Conservation (phyloP, 2,329 filamentous ascomycete genomes). For the Ceratocystis diversiconidia region DNA sequence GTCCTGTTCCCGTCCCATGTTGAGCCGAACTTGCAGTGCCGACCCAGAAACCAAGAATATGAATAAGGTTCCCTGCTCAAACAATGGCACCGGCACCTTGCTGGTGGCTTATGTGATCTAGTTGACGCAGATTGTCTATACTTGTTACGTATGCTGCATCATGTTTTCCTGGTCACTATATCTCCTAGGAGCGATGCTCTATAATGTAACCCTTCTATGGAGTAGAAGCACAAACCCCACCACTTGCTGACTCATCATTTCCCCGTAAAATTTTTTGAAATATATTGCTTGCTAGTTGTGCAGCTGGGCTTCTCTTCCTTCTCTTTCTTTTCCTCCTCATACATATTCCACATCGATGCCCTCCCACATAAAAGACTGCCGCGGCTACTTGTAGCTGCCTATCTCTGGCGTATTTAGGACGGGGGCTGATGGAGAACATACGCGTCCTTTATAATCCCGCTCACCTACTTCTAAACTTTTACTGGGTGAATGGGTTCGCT, state of each 20-base stretch:
- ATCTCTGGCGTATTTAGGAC: conserved; percentile 16
- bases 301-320: conserved; percentile 19
- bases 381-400: conserved; percentile 21
- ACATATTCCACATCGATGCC: conserved; percentile 34
- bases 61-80: neutral
- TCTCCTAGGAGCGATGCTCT: neutral
- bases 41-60: neutral
- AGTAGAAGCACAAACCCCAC: neutral
- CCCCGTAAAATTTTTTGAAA: neutral
- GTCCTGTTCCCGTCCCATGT: neutral
- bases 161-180: neutral
- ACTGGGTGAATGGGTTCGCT: conserved; percentile 45
- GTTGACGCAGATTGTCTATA: neutral
- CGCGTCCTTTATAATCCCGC: conserved; percentile 47
- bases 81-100: neutral
- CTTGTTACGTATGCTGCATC: neutral
- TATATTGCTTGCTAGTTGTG: conserved; percentile 6
- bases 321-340: conserved; percentile 32
- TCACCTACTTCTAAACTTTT: conserved; percentile 24
- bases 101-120: neutral
- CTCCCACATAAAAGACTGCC: conserved; percentile 15
- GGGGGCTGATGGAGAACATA: conserved; percentile 39
- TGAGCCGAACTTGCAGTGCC: neutral
- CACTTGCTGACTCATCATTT: conserved; percentile 13
- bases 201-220: neutral